Evolutionary conservation across 257 asterid species (phyloP).

Genomic region (Lantana camara): DNA sequence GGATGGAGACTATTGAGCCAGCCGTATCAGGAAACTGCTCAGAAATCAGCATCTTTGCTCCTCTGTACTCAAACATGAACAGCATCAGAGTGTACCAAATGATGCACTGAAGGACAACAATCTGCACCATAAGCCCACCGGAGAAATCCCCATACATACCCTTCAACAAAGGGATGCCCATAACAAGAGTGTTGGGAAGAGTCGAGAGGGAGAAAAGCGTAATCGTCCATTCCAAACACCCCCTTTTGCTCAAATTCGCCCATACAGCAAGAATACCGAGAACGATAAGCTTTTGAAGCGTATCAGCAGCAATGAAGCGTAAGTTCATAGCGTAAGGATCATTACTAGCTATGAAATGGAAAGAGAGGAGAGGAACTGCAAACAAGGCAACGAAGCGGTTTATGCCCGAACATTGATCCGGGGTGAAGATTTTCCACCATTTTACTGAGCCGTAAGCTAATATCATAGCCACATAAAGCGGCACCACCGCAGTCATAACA

Average conservation of each 20-base stretch:
- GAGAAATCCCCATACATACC: slow-evolving; percentile 85
- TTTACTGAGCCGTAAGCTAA: slow-evolving; percentile 89
- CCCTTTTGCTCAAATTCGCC: slow-evolving; percentile 54
- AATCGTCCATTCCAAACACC: slow-evolving; percentile 84
- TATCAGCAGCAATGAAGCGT: slow-evolving; percentile 86
- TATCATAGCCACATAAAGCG: slow-evolving; percentile 90
- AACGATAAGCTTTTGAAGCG: slow-evolving; percentile 74
- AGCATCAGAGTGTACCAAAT: slow-evolving; percentile 95
- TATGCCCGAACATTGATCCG: slow-evolving; percentile 91
- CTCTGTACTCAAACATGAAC: slow-evolving; percentile 84
- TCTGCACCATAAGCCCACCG: slow-evolving; percentile 82
- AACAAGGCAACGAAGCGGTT: slow-evolving; percentile 90
- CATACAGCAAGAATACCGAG: slow-evolving; percentile 58
- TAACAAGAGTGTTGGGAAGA: slow-evolving; percentile 86
- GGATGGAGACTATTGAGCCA: slow-evolving; percentile 81
- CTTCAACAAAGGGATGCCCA: slow-evolving; percentile 88
- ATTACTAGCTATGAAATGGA: slow-evolving; percentile 83
- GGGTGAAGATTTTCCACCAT: slow-evolving; percentile 95
- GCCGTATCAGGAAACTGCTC: slow-evolving; percentile 93
- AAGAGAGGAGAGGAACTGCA: slow-evolving; percentile 87
- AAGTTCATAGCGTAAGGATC: slow-evolving; percentile 79
- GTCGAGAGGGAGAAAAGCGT: slow-evolving; percentile 85
- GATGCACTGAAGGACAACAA: slow-evolving; percentile 89
- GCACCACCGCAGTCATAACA: slow-evolving; percentile 92
- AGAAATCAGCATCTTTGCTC: slow-evolving; percentile 68